Conservation (phyloP, 306 rosid genomes). For the Ochetophila trinervis region DNA sequence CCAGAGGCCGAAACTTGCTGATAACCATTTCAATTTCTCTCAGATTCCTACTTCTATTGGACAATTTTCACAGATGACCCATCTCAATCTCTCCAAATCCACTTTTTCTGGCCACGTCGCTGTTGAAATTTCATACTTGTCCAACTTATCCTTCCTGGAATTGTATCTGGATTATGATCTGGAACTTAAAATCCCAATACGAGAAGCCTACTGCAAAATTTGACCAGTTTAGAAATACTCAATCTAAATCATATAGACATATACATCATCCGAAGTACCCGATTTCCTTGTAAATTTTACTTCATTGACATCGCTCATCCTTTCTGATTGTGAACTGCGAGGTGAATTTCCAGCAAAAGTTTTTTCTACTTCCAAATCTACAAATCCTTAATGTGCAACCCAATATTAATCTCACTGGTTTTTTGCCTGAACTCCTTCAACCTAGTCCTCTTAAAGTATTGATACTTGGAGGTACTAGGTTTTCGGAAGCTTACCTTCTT, state of each 20-base stretch:
- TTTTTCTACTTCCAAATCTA: neutral
- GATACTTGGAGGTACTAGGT: neutral
- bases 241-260: no score
- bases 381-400: neutral
- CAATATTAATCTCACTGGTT: neutral
- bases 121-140: no score
- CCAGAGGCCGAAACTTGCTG: no score
- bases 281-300: neutral
- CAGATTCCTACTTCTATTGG: no score
- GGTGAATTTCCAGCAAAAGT: neutral
- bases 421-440: neutral
- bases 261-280: neutral
- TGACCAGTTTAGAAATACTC: no score
- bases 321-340: neutral
- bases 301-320: neutral
- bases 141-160: no score
- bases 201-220: neutral
- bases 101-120: no score
- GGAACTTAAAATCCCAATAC: neutral
- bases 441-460: neutral
- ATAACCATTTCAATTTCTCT: no score
- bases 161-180: no score
- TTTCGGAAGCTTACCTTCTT: neutral
- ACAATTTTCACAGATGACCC: neutral
- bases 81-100: neutral